phyloP scores from a whole-genome alignment of 768 basidiomycete species.

The Suillus bovinus region DNA sequence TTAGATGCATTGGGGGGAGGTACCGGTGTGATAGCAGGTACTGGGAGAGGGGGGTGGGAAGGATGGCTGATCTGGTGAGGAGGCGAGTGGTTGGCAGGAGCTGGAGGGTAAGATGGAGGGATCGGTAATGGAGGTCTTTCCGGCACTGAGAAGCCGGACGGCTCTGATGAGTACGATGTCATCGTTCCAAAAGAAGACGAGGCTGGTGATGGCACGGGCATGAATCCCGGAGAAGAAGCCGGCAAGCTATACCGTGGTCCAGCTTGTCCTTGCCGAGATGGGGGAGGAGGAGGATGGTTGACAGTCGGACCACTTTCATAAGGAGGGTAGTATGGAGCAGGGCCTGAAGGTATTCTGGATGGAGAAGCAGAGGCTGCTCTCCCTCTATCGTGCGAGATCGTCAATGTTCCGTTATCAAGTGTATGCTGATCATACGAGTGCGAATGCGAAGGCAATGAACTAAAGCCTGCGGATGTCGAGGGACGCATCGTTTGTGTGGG shows the following conservation, averaged over 20 bases:
- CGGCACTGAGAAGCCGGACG: slow-evolving; percentile 32
- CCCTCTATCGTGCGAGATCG: slow-evolving; percentile 10
- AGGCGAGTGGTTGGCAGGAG: slow-evolving; percentile 20
- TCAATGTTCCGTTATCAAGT: not conserved
- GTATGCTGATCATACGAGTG: slow-evolving; percentile 41
- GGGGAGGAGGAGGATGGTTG: slow-evolving; percentile 33
- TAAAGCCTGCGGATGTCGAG: slow-evolving; percentile 36
- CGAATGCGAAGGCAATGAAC: slow-evolving; percentile 35
- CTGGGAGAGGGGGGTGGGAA: slow-evolving; percentile 15
- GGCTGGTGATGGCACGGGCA: slow-evolving; percentile 47
- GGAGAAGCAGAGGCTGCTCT: slow-evolving; percentile 37
- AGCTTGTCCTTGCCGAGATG: slow-evolving; percentile 27
- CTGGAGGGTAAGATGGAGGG: slow-evolving; percentile 22
- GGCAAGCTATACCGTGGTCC: slow-evolving; percentile 71
- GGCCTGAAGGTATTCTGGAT: slow-evolving; percentile 31
- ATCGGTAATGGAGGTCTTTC: slow-evolving; percentile 43
- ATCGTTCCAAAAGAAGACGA: slow-evolving; percentile 38
- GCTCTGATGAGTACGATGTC: slow-evolving; percentile 37
- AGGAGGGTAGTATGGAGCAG: slow-evolving; percentile 45
- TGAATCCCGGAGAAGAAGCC: slow-evolving; percentile 66
- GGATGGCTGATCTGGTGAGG: slow-evolving; percentile 19
- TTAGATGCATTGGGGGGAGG: slow-evolving; percentile 19
- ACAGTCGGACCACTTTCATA: slow-evolving; percentile 41
- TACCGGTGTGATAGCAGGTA: slow-evolving; percentile 14
- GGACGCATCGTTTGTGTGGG: slow-evolving; percentile 39